Base-by-base conservation (phyloP, 805 yeast species). In the Kluyveromyces starmeri region DNA sequence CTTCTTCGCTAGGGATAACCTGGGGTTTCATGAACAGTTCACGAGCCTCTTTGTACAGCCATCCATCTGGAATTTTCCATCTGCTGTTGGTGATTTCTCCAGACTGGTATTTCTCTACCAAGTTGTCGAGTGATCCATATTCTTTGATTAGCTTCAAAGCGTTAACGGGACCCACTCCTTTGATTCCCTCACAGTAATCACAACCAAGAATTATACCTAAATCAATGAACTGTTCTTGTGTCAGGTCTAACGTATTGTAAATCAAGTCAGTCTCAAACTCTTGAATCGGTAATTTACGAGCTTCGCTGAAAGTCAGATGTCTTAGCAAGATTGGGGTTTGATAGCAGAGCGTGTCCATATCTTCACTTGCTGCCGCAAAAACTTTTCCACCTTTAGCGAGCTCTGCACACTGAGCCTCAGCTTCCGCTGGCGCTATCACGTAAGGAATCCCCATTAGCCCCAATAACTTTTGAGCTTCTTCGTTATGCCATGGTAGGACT, bases 401-500 rank as follows among this genome's bases (percentile, higher is more conserved):
- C 43, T 77, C 92, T 0, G 98, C 97, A 65, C 98, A 92, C 51
- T 92, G 97, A 0, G 98, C 95, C 57, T 92, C 99, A 2, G 99
- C 99, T 59, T 92, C 99, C 55, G 96, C 80, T 1, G 99, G 98
- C 0, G 98, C 97, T 36, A 75, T 77, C 4, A 92, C 81, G 47
- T 66, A 83, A 2, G 99, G 99, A 32, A 92, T 82, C 0, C 99
- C 99, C 99, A 92, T 92, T 22, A 89, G 62, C 32, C 67, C 72
- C 37, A 92, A 65, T 36, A 92, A 61, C 42, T 72, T 67, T 58
- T 85, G 84, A 14, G 96, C 97, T 50, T 92, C 97, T 22, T 83
- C 96, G 49, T 89, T 92, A 45, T 92, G 98, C 46, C 85, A 88
- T 37, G 73, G 65, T 0, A 96, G 77, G 4, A 86, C 99, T 42